Base-by-base conservation (phyloP, 805 yeast species). In the Candida yuanshanica region DNA sequence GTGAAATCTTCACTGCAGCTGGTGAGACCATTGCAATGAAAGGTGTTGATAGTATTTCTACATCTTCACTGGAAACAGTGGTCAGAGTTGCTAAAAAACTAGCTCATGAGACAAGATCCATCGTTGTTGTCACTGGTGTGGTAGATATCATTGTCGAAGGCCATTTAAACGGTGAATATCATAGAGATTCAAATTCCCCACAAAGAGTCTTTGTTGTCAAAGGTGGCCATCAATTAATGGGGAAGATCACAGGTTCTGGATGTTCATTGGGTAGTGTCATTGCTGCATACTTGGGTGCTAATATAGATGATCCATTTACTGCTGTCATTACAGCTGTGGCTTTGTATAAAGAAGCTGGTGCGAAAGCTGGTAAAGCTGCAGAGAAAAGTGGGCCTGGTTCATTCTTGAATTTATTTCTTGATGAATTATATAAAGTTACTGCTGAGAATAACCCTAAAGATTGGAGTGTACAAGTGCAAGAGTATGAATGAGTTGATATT, bases 251-350 rank as follows among this genome's bases (percentile, higher is more conserved):
- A 0, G 95, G 95, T 0, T 68, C 89, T 2, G 96, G 96, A 0
- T 88, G 96, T 47, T 75, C 91, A 0, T 62, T 88, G 29, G 95
- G 95, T 2, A 78, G 89, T 35, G 72, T 77, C 0, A 76, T 87
- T 39, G 80, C 84, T 0, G 66, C 84, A 2, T 71, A 36, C 20
- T 21, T 42, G 16, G 46, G 39, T 35, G 46, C 50, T 4, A 47
- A 44, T 24, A 35, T 36, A 14, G 17, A 38, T 7, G 31, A 27
- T 14, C 46, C 43, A n/a, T 45, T 43, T n/a, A 14, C 31, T 17
- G 47, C 52, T 13, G 45, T 34, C 2, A 33, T 49, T 4, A 39
- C 49, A 18, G 51, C 52, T 33, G 51, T 49, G 12, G 31, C 46
- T 3, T 10, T 49, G 12, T 49, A 47, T 27, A 49, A 49, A 16